These are phyloP conservation scores for Globisporangium cederbergense DNA, from an alignment of 352 stramenopile genomes.

Conservation along the genomic window DNA sequence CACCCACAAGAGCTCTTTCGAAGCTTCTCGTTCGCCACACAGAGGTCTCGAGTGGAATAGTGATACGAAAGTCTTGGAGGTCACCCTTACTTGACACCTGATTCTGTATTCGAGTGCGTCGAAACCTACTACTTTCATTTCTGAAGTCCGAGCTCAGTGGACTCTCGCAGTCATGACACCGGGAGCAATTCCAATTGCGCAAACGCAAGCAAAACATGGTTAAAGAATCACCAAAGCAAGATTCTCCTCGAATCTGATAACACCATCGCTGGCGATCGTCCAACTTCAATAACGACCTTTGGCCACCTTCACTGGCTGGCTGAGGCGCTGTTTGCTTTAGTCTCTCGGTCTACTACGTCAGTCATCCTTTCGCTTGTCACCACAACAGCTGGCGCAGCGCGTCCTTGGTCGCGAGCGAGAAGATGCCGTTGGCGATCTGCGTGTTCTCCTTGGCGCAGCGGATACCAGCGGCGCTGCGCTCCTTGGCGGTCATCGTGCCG, in stretches of 20 bases:
- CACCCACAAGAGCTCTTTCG: neutral
- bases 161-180: neutral
- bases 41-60: neutral
- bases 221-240: too few relatives aligned
- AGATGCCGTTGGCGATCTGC: neutral
- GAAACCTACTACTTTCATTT: neutral
- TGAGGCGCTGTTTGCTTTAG: neutral
- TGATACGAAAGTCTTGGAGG: neutral
- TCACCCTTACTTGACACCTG: neutral
- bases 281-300: too few relatives aligned
- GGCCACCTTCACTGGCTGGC: neutral
- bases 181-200: neutral
- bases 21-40: neutral
- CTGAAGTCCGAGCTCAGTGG: neutral
- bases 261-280: neutral
- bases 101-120: neutral
- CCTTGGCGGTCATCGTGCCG: neutral
- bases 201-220: too few relatives aligned
- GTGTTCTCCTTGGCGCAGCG: neutral
- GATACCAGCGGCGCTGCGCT: neutral
- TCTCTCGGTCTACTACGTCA: neutral
- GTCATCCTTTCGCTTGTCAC: neutral
- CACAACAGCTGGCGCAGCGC: neutral
- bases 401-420: constrained; percentile 6
- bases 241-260: neutral